Evolutionary conservation across 2,329 filamentous ascomycete species (phyloP), one percentile per base, ranked within the genome.

Genomic region (Simplicillium aogashimaense): DNA sequence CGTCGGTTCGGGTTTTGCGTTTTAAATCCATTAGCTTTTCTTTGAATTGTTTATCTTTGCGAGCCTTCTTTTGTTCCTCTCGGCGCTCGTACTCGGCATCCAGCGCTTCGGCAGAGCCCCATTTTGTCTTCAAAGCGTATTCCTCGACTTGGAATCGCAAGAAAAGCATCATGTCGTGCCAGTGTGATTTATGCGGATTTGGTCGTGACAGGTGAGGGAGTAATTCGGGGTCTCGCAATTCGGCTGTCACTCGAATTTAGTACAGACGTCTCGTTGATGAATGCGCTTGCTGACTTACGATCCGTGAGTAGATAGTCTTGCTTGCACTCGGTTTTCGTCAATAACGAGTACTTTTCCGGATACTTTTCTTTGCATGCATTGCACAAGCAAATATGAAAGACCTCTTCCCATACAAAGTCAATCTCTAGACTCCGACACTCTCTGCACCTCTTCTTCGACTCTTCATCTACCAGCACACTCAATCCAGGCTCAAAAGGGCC

Each of bases 111-210:
- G 85, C 64, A 0, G 83, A 87, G 0, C 92, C 92, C 92, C 92
- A 98, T 65, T 95, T 95, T 48, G 78, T 79, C 1, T 73, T 78
- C 52, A 97, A 82, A 0, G 90, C 92, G 56, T 95, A 95, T 42
- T 88, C 87, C 56, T 98, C 92, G 2, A 98, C 86, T 56, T 98
- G 92, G 45, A 79, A 94, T 1, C 92, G 83, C 16, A 98, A 70
- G 57, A 92, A 98, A 3, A 98, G 74, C 82, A 95, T 95, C 92
- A 98, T 98, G 67, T 94, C 87, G 60, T 95, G 88, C 86, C 88
- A 98, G 43, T 89, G 88, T 0, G 84, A 80, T 59, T 95, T 95
- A 64, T 95, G 92, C 1, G 92, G 92, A 53, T 98, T 98, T 1
- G 92, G 90, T 29, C 82, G 81, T 40, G 85, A 83, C 8, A 98